Evolutionary conservation across 257 asterid genomes (phyloP).

Genomic region (Dorcoceras hygrometricum): DNA sequence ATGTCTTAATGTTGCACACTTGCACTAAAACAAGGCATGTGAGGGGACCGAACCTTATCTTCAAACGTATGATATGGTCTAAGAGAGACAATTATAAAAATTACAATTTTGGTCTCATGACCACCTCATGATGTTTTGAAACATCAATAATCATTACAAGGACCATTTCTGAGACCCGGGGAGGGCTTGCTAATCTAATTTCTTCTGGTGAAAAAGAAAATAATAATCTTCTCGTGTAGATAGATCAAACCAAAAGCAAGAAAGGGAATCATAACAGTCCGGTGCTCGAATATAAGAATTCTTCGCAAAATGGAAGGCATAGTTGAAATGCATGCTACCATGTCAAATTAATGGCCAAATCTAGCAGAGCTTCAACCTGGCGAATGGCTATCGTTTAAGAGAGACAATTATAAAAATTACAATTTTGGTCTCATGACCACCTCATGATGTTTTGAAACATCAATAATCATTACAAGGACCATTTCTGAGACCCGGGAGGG

Average conservation of each 20-base stretch:
- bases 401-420: neutral
- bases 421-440: neutral
- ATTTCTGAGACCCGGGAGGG: too few species aligned
- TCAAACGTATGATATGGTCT: neutral
- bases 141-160: too few species aligned
- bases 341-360: conserved; percentile 66
- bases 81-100: neutral
- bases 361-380: conserved; percentile 72
- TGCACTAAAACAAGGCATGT: neutral
- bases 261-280: too few species aligned
- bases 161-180: too few species aligned
- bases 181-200: too few species aligned
- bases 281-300: too few species aligned
- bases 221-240: too few species aligned
- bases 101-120: neutral
- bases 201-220: too few species aligned
- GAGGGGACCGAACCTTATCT: neutral
- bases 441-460: too few species aligned
- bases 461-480: too few species aligned
- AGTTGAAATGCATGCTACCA: conserved; percentile 41
- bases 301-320: neutral
- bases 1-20: neutral
- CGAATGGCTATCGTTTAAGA: conserved; percentile 36
- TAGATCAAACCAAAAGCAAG: too few species aligned
- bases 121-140: neutral